Evolutionary conservation across 2,329 filamentous ascomycete species (phyloP), one percentile per base, ranked within the genome.

Genomic region (Ophiostoma novo-ulmi): DNA sequence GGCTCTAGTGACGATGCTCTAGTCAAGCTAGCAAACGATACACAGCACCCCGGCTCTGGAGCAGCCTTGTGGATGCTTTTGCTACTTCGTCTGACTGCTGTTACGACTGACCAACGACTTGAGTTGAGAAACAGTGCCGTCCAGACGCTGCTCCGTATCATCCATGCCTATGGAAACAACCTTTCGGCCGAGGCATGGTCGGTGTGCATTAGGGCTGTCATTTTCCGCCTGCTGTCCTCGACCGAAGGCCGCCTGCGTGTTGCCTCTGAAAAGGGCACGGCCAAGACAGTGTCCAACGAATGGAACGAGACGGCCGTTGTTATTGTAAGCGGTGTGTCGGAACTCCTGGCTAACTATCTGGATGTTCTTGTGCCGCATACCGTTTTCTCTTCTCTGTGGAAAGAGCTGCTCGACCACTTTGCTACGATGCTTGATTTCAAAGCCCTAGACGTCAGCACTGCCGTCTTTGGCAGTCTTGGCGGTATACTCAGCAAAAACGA

Each of bases 111-210:
- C 76, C 85, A 88, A 52, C 85, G 91, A 66, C 81, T 91, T 2
- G 93, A 97, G 77, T 83, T 95, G 63, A 86, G 92, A 63, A 94
- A 94, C 75, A 93, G 91, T 72, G 93, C 94, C 0, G 91, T 97
- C 31, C 94, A 97, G 78, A 97, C 94, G 0, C 82, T 98, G 3
- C 85, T 97, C 70, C 88, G 93, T 65, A 97, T 98, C 26, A 93
- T 98, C 73, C 93, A 97, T 78, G 93, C 92, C 1, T 96, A 96
- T 73, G 93, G 93, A 13, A 91, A 94, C 74, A 89, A 91, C 69
- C 83, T 97, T 5, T 89, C 86, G 58, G 85, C 92, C 0, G 87
- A 91, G 76, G 89, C 91, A 0, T 98, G 93, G 94, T 89, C 90
- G 67, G 85, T 94, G 38, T 95, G 93, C 75, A 86, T 97, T 70